Base-by-base conservation (phyloP, 805 yeast species). In the Saturnispora kantuleensis region DNA sequence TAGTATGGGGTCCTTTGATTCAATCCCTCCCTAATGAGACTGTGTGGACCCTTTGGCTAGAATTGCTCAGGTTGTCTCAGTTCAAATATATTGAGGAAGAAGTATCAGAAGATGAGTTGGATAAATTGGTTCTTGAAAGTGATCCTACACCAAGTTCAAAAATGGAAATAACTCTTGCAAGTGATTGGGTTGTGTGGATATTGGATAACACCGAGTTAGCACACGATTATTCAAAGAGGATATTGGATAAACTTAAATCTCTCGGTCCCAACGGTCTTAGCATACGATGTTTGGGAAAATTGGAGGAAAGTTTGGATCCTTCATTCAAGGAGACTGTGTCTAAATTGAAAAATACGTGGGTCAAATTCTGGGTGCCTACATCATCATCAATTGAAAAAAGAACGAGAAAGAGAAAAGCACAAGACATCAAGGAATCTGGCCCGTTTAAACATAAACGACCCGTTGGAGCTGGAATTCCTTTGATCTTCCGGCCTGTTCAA, bases 1-100 rank as follows among this genome's bases (percentile, higher is more conserved):
- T 56, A 11, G 44, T 68, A 10, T 68, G 62, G 50, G 60, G 51
- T 28, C 64, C 65, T 0, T 38, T 51, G 11, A 36, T 52, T 17
- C 54, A 51, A 47, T 59, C 51, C 32, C 52, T 50, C 7, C 54
- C 56, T 29, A 47, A 8, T 17, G 57, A 51, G 4, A 37, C 54
- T 12, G 29, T 46, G 3, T 17, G 47, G 6, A 40, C 47, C 9
- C 26, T 59, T n/a, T 52, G 60, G 42, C 32, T 29, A 3, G 32
- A 21, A 10, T 43, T 61, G 7, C 21, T 55, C 8, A 3, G 26
- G 32, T 3, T 34, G 54, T 21, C 44, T 48, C 0, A 51, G 51
- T 26, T 31, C 42, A 1, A 45, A 50, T 10, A 26, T 16, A 36
- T 47, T 28, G 33, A 42, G 28, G 31, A 38, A n/a, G 34, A 38